Base-by-base conservation (phyloP, 2,329 filamentous ascomycete species). In the Sordariomycetes sp. region DNA sequence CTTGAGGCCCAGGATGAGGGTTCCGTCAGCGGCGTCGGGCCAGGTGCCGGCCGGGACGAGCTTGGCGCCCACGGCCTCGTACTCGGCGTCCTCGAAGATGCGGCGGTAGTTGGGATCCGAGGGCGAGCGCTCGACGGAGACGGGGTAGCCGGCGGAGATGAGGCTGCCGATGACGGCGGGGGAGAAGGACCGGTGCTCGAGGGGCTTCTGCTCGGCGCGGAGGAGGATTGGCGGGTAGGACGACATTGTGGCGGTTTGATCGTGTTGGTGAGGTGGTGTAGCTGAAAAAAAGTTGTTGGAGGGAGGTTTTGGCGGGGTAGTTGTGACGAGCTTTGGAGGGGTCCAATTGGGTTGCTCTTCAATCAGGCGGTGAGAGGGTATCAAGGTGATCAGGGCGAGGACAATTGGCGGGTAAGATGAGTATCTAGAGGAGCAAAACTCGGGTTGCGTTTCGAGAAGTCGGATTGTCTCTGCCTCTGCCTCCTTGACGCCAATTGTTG, bases 1-100 rank as follows among this genome's bases (percentile, higher is more conserved):
- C 70, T 88, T 88, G 39, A 88, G 68, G 26, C 83, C 83, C 38
- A 87, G 59, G 40, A 88, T 78, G 48, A 86, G 75, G 51, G 82
- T 69, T 41, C 83, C 77, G 43, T 65, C 60, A 25, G 81, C 77
- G 2, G 75, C 81, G 38, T 81, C 65, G 35, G 67, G 65, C 82
- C 82, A 88, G 32, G 68, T 73, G 27, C 79, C 75, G 42, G 75
- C 70, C 11, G 72, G 68, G 11, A 86, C 75, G 16, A 87, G 64
- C 11, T 64, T 71, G 29, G 78, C 79, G 32, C 82, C 82, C 21
- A 70, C 68, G 38, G 68, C 62, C 55, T 71, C 66, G 46, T 77
- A 82, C 50, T 82, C 77, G 27, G 51, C 57, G 45, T 78, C 72
- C 21, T 72, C 63, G 44, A 72, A 79, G 48, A 86, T 85, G 36